Conservation (phyloP, 1,284 basidiomycete species). For the Ceratobasidium theobromae region DNA sequence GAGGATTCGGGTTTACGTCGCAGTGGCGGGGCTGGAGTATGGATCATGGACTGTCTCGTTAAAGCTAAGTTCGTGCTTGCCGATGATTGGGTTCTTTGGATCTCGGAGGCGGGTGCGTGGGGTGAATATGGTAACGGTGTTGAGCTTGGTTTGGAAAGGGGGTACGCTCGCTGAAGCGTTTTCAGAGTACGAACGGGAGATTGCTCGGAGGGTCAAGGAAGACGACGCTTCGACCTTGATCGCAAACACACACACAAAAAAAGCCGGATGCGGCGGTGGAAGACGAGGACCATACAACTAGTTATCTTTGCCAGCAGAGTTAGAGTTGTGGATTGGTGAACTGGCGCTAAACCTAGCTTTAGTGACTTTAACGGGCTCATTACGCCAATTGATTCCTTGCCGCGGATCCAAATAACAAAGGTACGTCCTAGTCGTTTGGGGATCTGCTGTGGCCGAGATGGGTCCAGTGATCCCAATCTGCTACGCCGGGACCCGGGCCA, state of each 20-base stretch:
- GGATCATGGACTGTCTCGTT: too few species aligned
- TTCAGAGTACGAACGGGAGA: conserved; percentile 34
- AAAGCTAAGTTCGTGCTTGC: too few species aligned
- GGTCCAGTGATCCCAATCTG: conserved; percentile 71
- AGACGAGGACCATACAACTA: conserved; percentile 52
- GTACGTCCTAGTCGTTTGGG: neutral
- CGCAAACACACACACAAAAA: conserved; percentile 55
- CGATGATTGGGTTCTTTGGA: too few species aligned
- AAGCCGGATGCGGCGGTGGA: conserved; percentile 40
- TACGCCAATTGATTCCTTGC: conserved; percentile 85
- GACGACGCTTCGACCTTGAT: neutral
- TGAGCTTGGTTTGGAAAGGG: neutral
- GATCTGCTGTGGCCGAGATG: neutral
- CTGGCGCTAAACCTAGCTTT: neutral
- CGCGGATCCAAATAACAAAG: conserved; percentile 76
- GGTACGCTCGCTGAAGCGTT: conserved; percentile 31
- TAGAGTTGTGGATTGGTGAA: conserved; percentile 27
- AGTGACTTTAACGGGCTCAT: conserved; percentile 65
- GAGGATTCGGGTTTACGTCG: too few species aligned
- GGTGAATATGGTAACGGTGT: too few species aligned
- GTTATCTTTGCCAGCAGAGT: conserved; percentile 84
- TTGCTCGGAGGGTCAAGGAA: conserved; percentile 37
- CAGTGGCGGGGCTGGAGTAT: too few species aligned
- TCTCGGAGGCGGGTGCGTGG: too few species aligned
- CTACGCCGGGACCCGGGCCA: conserved; percentile 71